Percentiles rank a stretch among this genome's conserved stretches.
These are phyloP conservation scores for Holtermannia corniformis DNA, from an alignment of 768 basidiomycete genomes.

Conservation along the genomic window DNA sequence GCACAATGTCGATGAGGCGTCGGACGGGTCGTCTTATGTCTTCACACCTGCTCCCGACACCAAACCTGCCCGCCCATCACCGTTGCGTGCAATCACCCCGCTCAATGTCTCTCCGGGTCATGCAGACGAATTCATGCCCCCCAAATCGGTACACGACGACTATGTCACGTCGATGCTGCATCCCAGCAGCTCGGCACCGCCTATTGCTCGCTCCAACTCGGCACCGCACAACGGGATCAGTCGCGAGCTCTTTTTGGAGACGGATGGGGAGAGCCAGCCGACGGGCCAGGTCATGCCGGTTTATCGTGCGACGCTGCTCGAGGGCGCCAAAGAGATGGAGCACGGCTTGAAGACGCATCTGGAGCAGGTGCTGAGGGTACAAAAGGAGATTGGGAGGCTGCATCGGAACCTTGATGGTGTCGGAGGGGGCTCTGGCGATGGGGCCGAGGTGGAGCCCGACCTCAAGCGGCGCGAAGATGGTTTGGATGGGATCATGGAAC, in stretches of 20 bases:
- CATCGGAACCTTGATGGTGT: slow-evolving; percentile 23
- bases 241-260: background rate
- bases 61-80: background rate
- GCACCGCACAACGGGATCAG: slow-evolving; percentile 6
- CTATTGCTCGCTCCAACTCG: slow-evolving; percentile 2
- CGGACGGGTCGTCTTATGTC: background rate
- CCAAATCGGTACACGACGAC: slow-evolving; percentile 17
- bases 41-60: background rate
- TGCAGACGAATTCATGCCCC: slow-evolving; percentile 9
- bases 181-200: slow-evolving; percentile 1
- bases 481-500: slow-evolving; percentile 31
- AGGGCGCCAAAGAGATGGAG: slow-evolving; percentile 18
- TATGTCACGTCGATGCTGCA: slow-evolving; percentile 20
- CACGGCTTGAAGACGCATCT: slow-evolving; percentile 21
- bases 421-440: background rate
- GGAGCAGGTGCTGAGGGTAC: slow-evolving; percentile 26
- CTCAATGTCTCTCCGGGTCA: background rate
- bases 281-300: slow-evolving; percentile 19
- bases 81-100: background rate
- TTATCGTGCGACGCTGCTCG: slow-evolving; percentile 23
- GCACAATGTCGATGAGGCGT: background rate
- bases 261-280: background rate
- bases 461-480: slow-evolving; percentile 20
- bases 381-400: slow-evolving; percentile 30
- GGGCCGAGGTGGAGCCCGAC: slow-evolving; percentile 1